phyloP scores from a whole-genome alignment of 176 grass and related monocot species.

The Eragrostis curvula region DNA sequence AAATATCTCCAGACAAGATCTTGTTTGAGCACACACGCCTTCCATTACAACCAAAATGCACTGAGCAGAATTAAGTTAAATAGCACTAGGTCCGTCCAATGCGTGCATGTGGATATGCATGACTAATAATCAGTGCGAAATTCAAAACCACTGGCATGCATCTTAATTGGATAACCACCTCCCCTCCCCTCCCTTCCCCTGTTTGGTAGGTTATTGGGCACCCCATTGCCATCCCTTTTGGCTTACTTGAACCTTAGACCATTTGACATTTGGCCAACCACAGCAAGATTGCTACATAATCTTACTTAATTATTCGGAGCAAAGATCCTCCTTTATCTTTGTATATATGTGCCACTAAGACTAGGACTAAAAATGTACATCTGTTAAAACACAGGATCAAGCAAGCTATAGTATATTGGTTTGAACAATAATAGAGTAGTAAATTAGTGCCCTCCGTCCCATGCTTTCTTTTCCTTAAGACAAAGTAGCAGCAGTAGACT shows the following conservation, averaged over 20 bases:
- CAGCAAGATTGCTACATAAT: constrained; percentile 14
- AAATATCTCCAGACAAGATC: constrained; percentile 31
- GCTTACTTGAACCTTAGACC: constrained; percentile 37
- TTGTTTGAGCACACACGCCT: constrained; percentile 26
- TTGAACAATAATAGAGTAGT: constrained; percentile 50
- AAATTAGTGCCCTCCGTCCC: constrained; percentile 1
- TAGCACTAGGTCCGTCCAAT: too few relatives aligned
- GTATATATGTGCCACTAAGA: constrained; percentile 35
- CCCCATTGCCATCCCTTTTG: constrained; percentile 47
- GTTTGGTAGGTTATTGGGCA: constrained; percentile 52
- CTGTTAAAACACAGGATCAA: constrained; percentile 37
- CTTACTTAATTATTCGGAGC: constrained; percentile 13
- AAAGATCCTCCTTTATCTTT: constrained; percentile 34
- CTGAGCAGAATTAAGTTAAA: not conserved
- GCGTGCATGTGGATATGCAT: constrained; percentile 4
- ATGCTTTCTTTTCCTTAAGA: constrained; percentile 33
- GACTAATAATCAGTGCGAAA: constrained; percentile 31
- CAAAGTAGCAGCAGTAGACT: constrained; percentile 25
- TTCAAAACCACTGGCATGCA: constrained; percentile 16
- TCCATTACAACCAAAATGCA: constrained; percentile 60
- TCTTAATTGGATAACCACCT: constrained; percentile 39
- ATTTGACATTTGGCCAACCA: constrained; percentile 57
- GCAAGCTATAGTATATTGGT: constrained; percentile 16
- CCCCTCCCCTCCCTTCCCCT: not conserved
- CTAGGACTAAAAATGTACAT: constrained; percentile 26